These are phyloP conservation scores for Hymenoscyphus fraxineus DNA, from an alignment of 2,329 filamentous ascomycete species.

Conservation along the genomic window DNA sequence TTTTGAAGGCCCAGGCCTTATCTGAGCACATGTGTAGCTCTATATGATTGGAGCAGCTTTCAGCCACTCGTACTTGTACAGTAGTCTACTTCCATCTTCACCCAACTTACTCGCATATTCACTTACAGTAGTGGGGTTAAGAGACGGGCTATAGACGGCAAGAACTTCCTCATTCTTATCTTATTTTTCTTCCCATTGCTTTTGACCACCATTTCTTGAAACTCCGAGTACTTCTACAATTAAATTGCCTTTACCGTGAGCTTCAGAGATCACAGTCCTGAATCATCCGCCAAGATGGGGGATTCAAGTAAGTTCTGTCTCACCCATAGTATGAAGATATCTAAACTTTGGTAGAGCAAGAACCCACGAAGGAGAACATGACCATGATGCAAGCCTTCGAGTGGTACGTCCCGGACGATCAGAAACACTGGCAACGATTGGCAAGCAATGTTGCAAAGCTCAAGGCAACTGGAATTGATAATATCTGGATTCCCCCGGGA, in stretches of 20 bases:
- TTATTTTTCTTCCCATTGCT: not conserved
- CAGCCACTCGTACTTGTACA: not conserved
- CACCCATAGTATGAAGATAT: not conserved
- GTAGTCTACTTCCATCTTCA: not conserved
- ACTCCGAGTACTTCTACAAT: not conserved
- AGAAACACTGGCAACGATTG: slow-evolving; percentile 59
- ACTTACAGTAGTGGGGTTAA: not conserved
- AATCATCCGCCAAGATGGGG: slow-evolving; percentile 15
- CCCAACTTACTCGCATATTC: not conserved
- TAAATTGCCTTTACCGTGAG: not conserved
- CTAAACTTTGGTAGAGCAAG: slow-evolving; percentile 20
- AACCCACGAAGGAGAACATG: slow-evolving; percentile 43
- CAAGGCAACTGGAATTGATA: slow-evolving; percentile 56
- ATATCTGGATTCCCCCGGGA: slow-evolving; percentile 66
- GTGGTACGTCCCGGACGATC: slow-evolving; percentile 64
- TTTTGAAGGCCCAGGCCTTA: slow-evolving; percentile 15
- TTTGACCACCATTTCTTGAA: not conserved
- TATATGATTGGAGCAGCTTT: slow-evolving; percentile 2
- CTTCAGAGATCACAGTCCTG: not conserved
- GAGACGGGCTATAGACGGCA: not conserved
- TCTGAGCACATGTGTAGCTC: slow-evolving; percentile 3
- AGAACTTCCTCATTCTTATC: not conserved
- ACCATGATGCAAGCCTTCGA: slow-evolving; percentile 69
- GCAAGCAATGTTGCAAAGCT: slow-evolving; percentile 48
- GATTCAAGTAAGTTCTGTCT: slow-evolving; percentile 18